Evolutionary conservation across 2,329 filamentous ascomycete genomes (phyloP).

Genomic region (Lojkania enalia): DNA sequence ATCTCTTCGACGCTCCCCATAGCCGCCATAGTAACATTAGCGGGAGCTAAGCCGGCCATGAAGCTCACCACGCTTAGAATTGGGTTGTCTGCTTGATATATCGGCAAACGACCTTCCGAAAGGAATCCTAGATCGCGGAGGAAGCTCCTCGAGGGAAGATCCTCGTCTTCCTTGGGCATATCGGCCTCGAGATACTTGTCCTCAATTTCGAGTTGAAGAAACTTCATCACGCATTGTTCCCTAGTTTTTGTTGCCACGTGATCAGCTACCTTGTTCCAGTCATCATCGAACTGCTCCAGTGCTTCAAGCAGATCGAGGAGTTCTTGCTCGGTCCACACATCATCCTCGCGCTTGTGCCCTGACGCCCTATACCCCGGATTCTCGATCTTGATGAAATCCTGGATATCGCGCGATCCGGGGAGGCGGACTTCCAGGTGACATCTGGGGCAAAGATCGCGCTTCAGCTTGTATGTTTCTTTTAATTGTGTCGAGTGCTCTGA

Average conservation of each 20-base stretch:
- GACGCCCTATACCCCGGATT: slow-evolving; percentile 79
- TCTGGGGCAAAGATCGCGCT: slow-evolving; percentile 87
- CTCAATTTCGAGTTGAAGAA: slow-evolving; percentile 94
- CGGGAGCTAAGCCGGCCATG: slow-evolving; percentile 87
- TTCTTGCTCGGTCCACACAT: slow-evolving; percentile 90
- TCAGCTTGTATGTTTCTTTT: slow-evolving; percentile 63
- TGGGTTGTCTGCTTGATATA: slow-evolving; percentile 91
- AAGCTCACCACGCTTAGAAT: slow-evolving; percentile 96
- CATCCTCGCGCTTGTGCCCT: slow-evolving; percentile 70
- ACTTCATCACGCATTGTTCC: slow-evolving; percentile 96
- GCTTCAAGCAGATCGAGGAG: slow-evolving; percentile 86
- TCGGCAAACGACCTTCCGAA: slow-evolving; percentile 76
- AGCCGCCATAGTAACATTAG: slow-evolving; percentile 78
- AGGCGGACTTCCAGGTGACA: slow-evolving; percentile 86
- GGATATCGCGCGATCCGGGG: slow-evolving; percentile 74
- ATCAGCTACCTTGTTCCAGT: slow-evolving; percentile 89
- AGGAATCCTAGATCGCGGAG: slow-evolving; percentile 64
- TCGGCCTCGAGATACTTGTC: slow-evolving; percentile 93
- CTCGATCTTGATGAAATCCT: slow-evolving; percentile 86
- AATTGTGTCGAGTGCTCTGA: slow-evolving; percentile 51
- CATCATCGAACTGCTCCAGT: slow-evolving; percentile 89
- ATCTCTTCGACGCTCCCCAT: slow-evolving; percentile 78
- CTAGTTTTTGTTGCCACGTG: slow-evolving; percentile 89
- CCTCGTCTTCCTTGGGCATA: slow-evolving; percentile 50
- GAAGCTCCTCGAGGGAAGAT: slow-evolving; percentile 44